Evolutionary conservation across 352 stramenopile genomes (phyloP).

Genomic region (Phytopythium helicoides): DNA sequence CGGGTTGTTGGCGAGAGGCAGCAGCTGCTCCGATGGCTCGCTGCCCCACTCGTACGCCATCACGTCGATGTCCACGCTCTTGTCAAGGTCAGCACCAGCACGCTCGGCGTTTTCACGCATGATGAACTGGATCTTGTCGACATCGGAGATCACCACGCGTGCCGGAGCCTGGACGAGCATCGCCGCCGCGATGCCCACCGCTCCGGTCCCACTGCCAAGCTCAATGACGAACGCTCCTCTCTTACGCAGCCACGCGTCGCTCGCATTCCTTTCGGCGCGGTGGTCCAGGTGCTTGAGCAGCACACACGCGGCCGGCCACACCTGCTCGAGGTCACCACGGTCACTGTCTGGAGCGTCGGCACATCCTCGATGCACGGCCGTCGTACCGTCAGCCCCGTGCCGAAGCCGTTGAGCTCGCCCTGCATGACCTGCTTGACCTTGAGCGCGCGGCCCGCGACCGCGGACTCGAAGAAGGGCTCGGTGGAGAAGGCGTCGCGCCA

Average conservation of each 20-base stretch:
- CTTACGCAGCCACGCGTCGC: conserved; percentile 8
- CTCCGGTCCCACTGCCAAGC: conserved; percentile 90
- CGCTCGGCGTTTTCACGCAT: conserved; percentile 86
- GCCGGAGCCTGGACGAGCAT: conserved; percentile 68
- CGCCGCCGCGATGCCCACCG: conserved; percentile 86
- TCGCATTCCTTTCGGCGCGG: conserved; percentile 21
- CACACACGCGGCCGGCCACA: conserved; percentile 82
- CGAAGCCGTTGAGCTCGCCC: conserved; percentile 78
- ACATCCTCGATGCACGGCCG: too few species aligned
- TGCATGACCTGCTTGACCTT: conserved; percentile 74
- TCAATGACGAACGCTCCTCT: conserved; percentile 67
- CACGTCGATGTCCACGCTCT: conserved; percentile 46
- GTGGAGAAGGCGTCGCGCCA: conserved; percentile 76
- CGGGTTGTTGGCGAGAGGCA: conserved; percentile 6
- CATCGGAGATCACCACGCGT: conserved; percentile 89
- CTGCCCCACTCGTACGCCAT: conserved; percentile 91
- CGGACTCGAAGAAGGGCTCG: conserved; percentile 59
- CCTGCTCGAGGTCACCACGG: conserved; percentile 7
- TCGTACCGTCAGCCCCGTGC: conserved; percentile 64
- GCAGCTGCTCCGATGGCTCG: conserved; percentile 27
- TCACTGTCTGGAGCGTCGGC: background rate
- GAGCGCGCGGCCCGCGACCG: conserved; percentile 35
- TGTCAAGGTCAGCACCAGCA: conserved; percentile 10
- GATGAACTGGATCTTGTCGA: conserved; percentile 87
- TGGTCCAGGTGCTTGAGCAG: conserved; percentile 80